phyloP scores from a whole-genome alignment of 2,329 filamentous ascomycete genomes.

The Curvularia sp. region DNA sequence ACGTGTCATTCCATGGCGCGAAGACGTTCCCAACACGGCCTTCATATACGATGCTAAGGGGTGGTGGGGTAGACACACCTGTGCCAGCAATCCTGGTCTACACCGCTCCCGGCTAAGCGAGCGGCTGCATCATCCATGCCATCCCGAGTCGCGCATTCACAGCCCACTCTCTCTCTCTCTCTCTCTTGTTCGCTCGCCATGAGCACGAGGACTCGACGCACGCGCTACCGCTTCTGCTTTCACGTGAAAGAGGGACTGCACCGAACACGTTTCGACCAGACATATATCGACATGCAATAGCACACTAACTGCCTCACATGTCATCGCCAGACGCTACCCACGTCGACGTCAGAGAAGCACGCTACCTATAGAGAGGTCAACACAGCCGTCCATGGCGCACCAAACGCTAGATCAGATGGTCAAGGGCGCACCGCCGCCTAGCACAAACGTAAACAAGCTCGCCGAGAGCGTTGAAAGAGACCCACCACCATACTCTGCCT shows the following conservation, averaged over 20 bases:
- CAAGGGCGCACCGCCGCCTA: slow-evolving; percentile 81
- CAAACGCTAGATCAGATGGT: slow-evolving; percentile 80
- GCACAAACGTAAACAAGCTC: slow-evolving; percentile 50
- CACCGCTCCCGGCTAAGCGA: slow-evolving; percentile 31
- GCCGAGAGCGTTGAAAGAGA: slow-evolving; percentile 16
- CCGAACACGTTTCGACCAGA: not conserved
- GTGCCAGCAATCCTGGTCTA: slow-evolving; percentile 25
- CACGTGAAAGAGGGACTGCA: slow-evolving; percentile 1
- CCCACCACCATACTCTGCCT: slow-evolving; percentile 27
- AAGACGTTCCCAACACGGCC: not conserved
- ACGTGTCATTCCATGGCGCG: slow-evolving; percentile 12
- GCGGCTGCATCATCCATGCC: slow-evolving; percentile 16
- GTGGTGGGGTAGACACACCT: slow-evolving; percentile 10
- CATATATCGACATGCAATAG: not conserved
- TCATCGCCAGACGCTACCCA: slow-evolving; percentile 3
- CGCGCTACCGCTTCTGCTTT: not conserved
- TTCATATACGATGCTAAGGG: slow-evolving; percentile 14
- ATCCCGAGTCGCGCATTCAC: slow-evolving; percentile 2
- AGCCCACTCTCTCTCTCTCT: no score
- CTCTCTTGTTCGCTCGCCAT: slow-evolving; percentile 3
- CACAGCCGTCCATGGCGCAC: slow-evolving; percentile 17
- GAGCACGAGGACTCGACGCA: slow-evolving; percentile 1
- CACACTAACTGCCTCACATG: slow-evolving; percentile 13
- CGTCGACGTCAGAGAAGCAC: slow-evolving; percentile 1
- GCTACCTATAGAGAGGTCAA: not conserved